Base-by-base conservation (phyloP, 1,284 basidiomycete genomes). In the Ustilago trichophora region DNA sequence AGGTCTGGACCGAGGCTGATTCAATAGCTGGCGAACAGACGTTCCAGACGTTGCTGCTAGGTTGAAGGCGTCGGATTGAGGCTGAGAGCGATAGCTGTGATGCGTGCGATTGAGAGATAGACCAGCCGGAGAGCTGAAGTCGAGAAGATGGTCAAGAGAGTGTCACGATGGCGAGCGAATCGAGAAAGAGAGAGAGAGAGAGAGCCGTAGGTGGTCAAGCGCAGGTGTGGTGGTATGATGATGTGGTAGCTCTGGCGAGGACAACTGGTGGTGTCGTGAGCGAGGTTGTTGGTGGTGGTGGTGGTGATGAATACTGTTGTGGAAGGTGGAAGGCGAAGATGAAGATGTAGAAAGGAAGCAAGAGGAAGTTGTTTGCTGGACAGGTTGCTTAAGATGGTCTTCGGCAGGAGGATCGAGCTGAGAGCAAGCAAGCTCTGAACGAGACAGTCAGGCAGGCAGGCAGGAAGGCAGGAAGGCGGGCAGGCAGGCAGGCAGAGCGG, bases 31-130 rank as follows among this genome's bases (percentile, higher is more conserved):
- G 26, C 24, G 21, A 34, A 38, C 57, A 43, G 15, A 43, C 50
- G 57, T 59, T 46, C 49, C 57, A 26, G 50, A 59, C 49, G 48
- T 16, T 43, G 56, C 43, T 36, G 45, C 27, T 49, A 29, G 26
- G 16, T 16, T 27, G 42, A 35, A 13, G 36, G 27, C 7, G 5
- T 15, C 12, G 24, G 12, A 21, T 18, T 13, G 26, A 16, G 33
- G 21, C 40, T 13, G 33, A 10, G 18, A 42, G 12, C 8, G 15
- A 19, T 15, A 4, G 19, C 35, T 19, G n/a, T 10, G 25, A 26
- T 26, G 37, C 6, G 15, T 6, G 24, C 2, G 4, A 24, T 40
- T 13, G 37, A 24, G 4, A n/a, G 19, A 6, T 36, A 4, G 7
- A 36, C n/a, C 34, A 22, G 16, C 16, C 11, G 6, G 34, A 19